Evolutionary conservation across 805 yeast species (phyloP), one percentile per base, ranked within the genome.

Genomic region (Clavispora carvajalis): DNA sequence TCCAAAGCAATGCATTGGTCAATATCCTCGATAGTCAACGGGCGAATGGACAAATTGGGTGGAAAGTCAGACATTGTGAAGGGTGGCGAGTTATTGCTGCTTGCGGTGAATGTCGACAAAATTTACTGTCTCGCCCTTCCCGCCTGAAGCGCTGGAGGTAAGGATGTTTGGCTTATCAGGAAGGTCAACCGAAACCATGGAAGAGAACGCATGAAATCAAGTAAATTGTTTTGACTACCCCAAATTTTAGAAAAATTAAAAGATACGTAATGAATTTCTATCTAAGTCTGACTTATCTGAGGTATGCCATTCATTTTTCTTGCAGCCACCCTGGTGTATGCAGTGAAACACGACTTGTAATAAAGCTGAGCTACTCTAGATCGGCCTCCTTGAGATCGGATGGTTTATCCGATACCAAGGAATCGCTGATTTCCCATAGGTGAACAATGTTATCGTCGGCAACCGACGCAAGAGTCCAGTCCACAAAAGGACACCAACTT

Each of bases 391-490:
- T 44, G 2, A 55, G 28, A 6, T 46, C 47, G 4, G 36, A 36
- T 4, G 40, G 37, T 18, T 43, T 49, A 13, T 50, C 61, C 1
- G 55, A 46, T 22, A 62, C 38, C 31, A 67, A 47, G n/a, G 54
- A 49, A 41, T 55, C 52, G 12, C 67, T 58, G 12, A 76, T 73
- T 44, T 73, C 71, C 83, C 83, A 77, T 16, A 77, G 54, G 47
- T 77, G 83, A 2, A 77, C 81, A 34, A 77, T 75, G 51, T 77
- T 77, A 47, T 77, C 82, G 47, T 76, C 80, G 0, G 81, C 77
- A 34, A 74, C 76, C 26, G 85, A 74, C 0, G 85, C 87, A 41
- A 84, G 53, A 28, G 85, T 73, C 90, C 91, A 85, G n/a, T 85
- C 85, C 43, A 79, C 71, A 49, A 70, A 77, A 6, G 81, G 79